Evolutionary conservation across 352 stramenopile genomes (phyloP), one percentile per base, ranked within the genome.

Genomic region (Globisporangium spinosum): DNA sequence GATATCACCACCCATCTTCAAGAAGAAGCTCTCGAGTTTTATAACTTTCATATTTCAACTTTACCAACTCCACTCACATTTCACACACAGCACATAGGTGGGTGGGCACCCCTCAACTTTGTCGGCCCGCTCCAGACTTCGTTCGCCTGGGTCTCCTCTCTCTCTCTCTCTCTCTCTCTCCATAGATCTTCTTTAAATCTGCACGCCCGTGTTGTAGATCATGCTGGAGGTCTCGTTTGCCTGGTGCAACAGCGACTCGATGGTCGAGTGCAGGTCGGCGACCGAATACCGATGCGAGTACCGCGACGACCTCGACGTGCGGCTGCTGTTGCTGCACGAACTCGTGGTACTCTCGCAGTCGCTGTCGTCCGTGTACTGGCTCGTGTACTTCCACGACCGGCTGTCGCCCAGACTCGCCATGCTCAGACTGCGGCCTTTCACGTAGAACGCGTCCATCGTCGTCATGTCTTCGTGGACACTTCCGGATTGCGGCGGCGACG

Each of bases 211-310:
- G 61, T 17, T 51, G 25, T 75, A 80, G 64, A 85, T 73, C 69
- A 80, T 80, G 59, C 84, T 76, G 32, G 84, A 93, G 38, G 85
- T 93, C 64, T 87, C 77, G 10, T 82, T 88, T 12, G 79, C 78
- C 58, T 89, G 82, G 3, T 91, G 74, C 55, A 93, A 60, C 65
- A 93, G 73, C 53, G 82, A 90, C 65, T 91, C 82, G 58, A 93
- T 90, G 0, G 84, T 89, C 59, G 82, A 87, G 38, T 93, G 78
- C 47, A 91, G 76, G 56, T 89, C 82, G 20, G 76, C 70, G 22
- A 75, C 82, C 27, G 83, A 87, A 63, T 85, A 87, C 7, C 74
- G 63, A 10, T 82, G 70, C 22, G 77, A 81, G 45, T 80, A 85
- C 43, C 74, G 64, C 25, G 76, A 82, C 49, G 70, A 82, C 7